These are phyloP conservation scores for Umbelopsis vinacea DNA, from an alignment of 192 early-diverging fungal species.

Conservation along the genomic window DNA sequence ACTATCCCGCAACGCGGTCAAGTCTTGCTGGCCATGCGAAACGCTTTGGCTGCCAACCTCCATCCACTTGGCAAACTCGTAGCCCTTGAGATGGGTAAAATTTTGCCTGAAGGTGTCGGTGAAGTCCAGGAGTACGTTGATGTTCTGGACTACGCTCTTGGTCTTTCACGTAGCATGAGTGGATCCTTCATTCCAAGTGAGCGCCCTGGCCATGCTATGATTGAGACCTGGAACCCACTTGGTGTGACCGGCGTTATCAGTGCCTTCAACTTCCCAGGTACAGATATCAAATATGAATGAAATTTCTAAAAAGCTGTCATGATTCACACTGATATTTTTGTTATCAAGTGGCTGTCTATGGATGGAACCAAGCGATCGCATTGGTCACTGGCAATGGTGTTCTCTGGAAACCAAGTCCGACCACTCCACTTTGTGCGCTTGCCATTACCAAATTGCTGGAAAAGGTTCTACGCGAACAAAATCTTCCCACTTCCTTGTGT, in stretches of 20 bases:
- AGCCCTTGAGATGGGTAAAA: slow-evolving; percentile 95
- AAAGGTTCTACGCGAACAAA: slow-evolving; percentile 79
- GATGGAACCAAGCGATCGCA: slow-evolving; percentile 93
- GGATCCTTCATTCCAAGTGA: slow-evolving; percentile 89
- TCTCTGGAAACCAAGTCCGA: slow-evolving; percentile 87
- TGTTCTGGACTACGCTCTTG: slow-evolving; percentile 89
- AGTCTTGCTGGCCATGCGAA: slow-evolving; percentile 88
- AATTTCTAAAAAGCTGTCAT: slow-evolving; percentile 2
- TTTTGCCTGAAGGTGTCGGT: slow-evolving; percentile 88
- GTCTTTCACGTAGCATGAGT: slow-evolving; percentile 79
- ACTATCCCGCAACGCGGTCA: slow-evolving; percentile 90
- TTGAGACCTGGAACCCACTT: slow-evolving; percentile 95
- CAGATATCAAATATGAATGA: background rate
- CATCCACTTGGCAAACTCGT: slow-evolving; percentile 86
- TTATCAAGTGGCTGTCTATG: slow-evolving; percentile 72
- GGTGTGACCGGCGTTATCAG: slow-evolving; percentile 92
- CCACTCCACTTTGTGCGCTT: slow-evolving; percentile 80
- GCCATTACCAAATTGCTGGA: slow-evolving; percentile 88
- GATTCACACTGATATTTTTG: slow-evolving; percentile 2
- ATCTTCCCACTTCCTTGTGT: slow-evolving; percentile 82
- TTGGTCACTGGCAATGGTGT: slow-evolving; percentile 90
- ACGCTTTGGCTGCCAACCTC: slow-evolving; percentile 74
- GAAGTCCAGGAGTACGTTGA: slow-evolving; percentile 98
- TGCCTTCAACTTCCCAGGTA: slow-evolving; percentile 92
- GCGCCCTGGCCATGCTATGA: slow-evolving; percentile 91